Base-by-base conservation (phyloP, 768 basidiomycete genomes). In the Mycena leptocephala region DNA sequence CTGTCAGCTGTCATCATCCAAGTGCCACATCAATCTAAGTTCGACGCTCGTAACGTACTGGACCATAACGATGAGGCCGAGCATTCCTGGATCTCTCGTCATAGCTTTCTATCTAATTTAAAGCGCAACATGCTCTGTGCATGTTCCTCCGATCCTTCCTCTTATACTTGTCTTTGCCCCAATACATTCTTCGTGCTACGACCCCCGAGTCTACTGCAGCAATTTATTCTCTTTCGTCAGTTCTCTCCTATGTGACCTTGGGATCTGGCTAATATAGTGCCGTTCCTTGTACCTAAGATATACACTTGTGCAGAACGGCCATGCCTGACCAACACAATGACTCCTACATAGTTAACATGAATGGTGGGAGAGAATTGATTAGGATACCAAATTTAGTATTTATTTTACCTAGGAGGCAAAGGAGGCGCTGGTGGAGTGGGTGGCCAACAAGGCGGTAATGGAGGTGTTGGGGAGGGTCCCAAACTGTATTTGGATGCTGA, bases 151-250 rank as follows among this genome's bases (percentile, higher is more conserved):
- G n/a, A n/a, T n/a, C n/a, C n/a, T n/a, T n/a, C n/a, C n/a, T 48
- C 66, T 66, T 48, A 66, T 66, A 33, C 65, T 66, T 35, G 65
- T 66, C n/a, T 67, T 67, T 67, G 16, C 48, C 7, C 35, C 4
- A 67, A 37, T 67, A 67, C 48, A 53, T 67, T 55, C 66, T 67
- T 67, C 48, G 63, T 48, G 48, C 66, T 67, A 53, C 66, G 0
- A 55, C 66, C 28, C 53, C 66, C 48, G 37, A 53, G 63, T 65
- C 28, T 65, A 65, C n/a, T 33, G 43, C 62, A 65, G 63, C 63
- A 65, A 41, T 43, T 14, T 33, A 48, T 66, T 24, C 64, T 51
- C 48, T 66, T 66, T 26, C 30, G 64, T 66, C 32, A 51, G 46
- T 66, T 66, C 43, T 66, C 30, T 51, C 39, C 3, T 26, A 63